These are phyloP conservation scores for Phytophthora pseudosyringae DNA, from an alignment of 352 stramenopile genomes.

Conservation along the genomic window DNA sequence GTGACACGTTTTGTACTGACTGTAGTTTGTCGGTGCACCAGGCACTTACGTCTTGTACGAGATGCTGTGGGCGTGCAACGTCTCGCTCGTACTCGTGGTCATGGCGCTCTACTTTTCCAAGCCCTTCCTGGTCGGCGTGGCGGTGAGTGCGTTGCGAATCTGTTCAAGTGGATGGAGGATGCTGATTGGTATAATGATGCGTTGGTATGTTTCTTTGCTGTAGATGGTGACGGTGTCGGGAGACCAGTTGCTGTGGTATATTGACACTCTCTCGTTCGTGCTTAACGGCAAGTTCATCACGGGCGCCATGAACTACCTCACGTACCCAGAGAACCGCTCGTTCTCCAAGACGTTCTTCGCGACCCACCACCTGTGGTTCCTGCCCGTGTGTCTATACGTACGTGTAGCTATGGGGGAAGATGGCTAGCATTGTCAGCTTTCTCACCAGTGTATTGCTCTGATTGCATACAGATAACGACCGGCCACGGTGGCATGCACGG, in stretches of 20 bases:
- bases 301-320: slow-evolving; percentile 92
- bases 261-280: slow-evolving; percentile 80
- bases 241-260: slow-evolving; percentile 94
- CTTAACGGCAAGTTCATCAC: slow-evolving; percentile 87
- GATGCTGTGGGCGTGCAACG: slow-evolving; percentile 84
- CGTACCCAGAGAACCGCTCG: slow-evolving; percentile 78
- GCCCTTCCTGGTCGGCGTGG: slow-evolving; percentile 83
- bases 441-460: not conserved
- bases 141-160: slow-evolving; percentile 40
- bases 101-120: slow-evolving; percentile 75
- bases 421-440: not conserved
- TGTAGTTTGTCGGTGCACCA: slow-evolving; percentile 8
- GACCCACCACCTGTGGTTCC: slow-evolving; percentile 86
- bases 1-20: not conserved
- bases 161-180: not conserved
- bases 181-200: not conserved
- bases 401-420: slow-evolving; percentile 6
- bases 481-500: slow-evolving; percentile 76
- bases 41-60: slow-evolving; percentile 85
- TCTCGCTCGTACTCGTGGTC: slow-evolving; percentile 71
- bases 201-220: not conserved
- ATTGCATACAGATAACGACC: slow-evolving; percentile 56
- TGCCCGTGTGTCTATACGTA: slow-evolving; percentile 83
- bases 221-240: slow-evolving; percentile 92
- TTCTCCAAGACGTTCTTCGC: slow-evolving; percentile 86